Evolutionary conservation across 176 grass and related monocot species (phyloP).

Genomic region (Oryza australiensis): DNA sequence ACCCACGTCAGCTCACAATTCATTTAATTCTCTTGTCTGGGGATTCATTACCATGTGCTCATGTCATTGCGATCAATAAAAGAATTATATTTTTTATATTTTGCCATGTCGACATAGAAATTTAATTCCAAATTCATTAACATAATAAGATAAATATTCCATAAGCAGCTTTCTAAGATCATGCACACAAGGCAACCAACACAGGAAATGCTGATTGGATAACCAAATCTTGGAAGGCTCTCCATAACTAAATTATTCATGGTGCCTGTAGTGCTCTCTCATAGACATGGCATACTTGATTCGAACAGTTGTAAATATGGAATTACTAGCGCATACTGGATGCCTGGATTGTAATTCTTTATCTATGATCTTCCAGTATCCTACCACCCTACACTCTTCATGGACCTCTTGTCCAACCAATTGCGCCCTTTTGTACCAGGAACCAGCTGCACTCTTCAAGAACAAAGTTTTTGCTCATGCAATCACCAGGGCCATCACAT

Average conservation of each 20-base stretch:
- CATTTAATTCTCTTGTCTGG: neutral
- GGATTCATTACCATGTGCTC: neutral
- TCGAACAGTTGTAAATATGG: conserved; percentile 8
- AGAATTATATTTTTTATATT: neutral
- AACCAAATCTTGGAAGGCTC: neutral
- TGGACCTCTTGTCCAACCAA: neutral
- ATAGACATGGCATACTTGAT: neutral
- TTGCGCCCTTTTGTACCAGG: neutral
- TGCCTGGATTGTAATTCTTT: neutral
- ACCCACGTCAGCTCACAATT: neutral
- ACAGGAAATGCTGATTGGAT: neutral
- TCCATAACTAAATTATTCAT: neutral
- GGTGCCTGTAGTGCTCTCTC: neutral
- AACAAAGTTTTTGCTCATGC: conserved; percentile 7
- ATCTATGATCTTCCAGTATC: conserved; percentile 10
- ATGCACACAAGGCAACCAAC: neutral
- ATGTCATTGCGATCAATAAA: neutral
- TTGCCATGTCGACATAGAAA: neutral
- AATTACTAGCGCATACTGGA: neutral
- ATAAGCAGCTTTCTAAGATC: neutral
- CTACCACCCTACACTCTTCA: neutral
- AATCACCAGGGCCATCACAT: conserved; percentile 5
- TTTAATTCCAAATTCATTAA: neutral
- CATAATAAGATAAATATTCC: neutral
- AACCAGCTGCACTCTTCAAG: neutral